These are phyloP conservation scores for Xylaria sp. DNA, from an alignment of 2,329 filamentous ascomycete species.

Conservation along the genomic window DNA sequence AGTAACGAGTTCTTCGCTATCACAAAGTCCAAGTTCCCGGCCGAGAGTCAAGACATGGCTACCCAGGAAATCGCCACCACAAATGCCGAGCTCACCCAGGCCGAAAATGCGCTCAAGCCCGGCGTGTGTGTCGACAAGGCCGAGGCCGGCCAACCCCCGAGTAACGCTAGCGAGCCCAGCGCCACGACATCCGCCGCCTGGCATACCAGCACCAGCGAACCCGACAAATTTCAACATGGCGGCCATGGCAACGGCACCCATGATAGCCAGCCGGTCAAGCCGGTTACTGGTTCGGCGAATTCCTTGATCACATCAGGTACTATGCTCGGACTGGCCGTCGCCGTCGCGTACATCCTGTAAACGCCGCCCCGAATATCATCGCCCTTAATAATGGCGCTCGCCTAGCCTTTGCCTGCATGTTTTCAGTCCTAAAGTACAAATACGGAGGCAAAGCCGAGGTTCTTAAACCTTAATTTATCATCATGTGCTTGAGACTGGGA, in stretches of 20 bases:
- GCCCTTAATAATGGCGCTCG: neutral
- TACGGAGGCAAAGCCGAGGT: neutral
- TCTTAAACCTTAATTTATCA: neutral
- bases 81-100: conserved; percentile 17
- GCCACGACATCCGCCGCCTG: conserved; percentile 7
- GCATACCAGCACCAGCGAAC: neutral
- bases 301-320: neutral
- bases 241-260: neutral
- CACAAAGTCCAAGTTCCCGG: conserved; percentile 22
- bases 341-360: conserved; percentile 3
- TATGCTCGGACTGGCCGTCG: neutral
- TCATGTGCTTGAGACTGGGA: no score
- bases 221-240: neutral
- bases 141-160: neutral
- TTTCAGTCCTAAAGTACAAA: neutral
- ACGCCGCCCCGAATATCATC: no score
- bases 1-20: conserved; percentile 23
- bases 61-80: conserved; percentile 5
- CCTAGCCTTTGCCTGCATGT: neutral
- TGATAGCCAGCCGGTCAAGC: neutral
- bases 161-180: neutral
- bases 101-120: conserved; percentile 10
- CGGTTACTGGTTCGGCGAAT: neutral
- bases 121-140: conserved; percentile 21
- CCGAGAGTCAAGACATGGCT: conserved; percentile 10